Evolutionary conservation across 192 early-diverging fungal species (phyloP).

Genomic region (Coemansia sp.): DNA sequence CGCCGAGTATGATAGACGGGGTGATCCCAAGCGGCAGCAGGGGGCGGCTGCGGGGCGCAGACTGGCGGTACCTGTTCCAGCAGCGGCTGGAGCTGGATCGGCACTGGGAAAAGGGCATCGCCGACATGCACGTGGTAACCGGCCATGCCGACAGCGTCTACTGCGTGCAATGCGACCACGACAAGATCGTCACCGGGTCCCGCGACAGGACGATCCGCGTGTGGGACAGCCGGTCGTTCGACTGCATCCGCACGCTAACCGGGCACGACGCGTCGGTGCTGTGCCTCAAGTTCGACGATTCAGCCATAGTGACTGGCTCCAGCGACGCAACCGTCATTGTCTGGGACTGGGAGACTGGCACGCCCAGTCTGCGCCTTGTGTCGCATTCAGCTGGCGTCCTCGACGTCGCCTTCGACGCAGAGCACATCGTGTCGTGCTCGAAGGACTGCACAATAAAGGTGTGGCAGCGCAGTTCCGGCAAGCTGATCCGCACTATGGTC

Average conservation of each 20-base stretch:
- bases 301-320: constrained; percentile 77
- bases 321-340: constrained; percentile 82
- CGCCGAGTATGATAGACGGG: constrained; percentile 11
- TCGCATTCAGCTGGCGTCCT: constrained; percentile 84
- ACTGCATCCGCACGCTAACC: constrained; percentile 58
- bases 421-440: constrained; percentile 79
- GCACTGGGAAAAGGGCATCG: constrained; percentile 50
- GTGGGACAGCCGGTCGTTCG: constrained; percentile 72
- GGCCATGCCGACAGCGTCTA: constrained; percentile 89
- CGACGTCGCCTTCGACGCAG: constrained; percentile 79
- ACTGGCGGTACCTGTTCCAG: constrained; percentile 75
- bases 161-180: constrained; percentile 82
- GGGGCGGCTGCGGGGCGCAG: constrained; percentile 19
- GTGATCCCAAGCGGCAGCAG: constrained; percentile 2
- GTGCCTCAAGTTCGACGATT: constrained; percentile 78
- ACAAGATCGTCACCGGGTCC: constrained; percentile 74
- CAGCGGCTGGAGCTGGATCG: constrained; percentile 61
- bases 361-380: constrained; percentile 52
- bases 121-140: constrained; percentile 57
- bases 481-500: constrained; percentile 61
- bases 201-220: constrained; percentile 73
- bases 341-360: constrained; percentile 70
- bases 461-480: constrained; percentile 71
- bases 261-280: constrained; percentile 73
- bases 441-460: constrained; percentile 91